These are phyloP conservation scores for Lentinula aciculospora DNA, from an alignment of 768 basidiomycete genomes.

Conservation along the genomic window DNA sequence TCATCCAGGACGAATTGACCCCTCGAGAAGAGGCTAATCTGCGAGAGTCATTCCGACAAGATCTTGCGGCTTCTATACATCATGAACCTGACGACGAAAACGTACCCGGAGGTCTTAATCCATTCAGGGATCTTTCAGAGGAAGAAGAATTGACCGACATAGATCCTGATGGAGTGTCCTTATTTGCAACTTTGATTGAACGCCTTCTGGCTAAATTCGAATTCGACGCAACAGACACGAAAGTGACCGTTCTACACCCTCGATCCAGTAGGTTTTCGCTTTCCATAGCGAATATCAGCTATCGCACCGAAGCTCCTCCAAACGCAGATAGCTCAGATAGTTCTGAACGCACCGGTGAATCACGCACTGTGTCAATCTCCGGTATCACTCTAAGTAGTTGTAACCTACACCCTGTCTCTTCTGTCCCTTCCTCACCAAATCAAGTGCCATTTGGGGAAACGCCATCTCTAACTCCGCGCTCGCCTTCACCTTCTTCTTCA, in stretches of 20 bases:
- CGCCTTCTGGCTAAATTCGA: constrained; percentile 73
- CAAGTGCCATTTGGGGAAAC: constrained; percentile 9
- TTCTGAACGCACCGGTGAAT: constrained; percentile 19
- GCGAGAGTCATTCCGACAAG: constrained; percentile 60
- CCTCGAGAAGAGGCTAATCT: constrained; percentile 66
- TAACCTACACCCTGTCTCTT: constrained; percentile 28
- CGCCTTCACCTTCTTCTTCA: constrained; percentile 30
- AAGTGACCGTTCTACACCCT: constrained; percentile 64
- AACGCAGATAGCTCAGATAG: constrained; percentile 5
- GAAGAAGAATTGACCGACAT: constrained; percentile 35
- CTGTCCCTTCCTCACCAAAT: constrained; percentile 13
- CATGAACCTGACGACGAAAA: constrained; percentile 27
- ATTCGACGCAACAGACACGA: constrained; percentile 65
- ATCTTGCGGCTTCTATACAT: constrained; percentile 20
- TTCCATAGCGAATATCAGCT: constrained; percentile 50
- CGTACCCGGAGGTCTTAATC: constrained; percentile 65
- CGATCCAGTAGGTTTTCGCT: constrained; percentile 57
- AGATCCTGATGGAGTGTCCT: constrained; percentile 71
- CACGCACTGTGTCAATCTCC: constrained; percentile 48
- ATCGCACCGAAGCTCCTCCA: constrained; percentile 38
- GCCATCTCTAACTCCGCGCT: constrained; percentile 13
- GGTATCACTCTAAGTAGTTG: constrained; percentile 51
- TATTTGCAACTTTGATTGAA: constrained; percentile 79
- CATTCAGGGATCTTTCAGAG: constrained; percentile 41
- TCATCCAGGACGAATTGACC: constrained; percentile 78